Percentiles rank a stretch among this genome's conserved stretches.
phyloP scores from a whole-genome alignment of 106 monocot species.

The Acorus gramineus region DNA sequence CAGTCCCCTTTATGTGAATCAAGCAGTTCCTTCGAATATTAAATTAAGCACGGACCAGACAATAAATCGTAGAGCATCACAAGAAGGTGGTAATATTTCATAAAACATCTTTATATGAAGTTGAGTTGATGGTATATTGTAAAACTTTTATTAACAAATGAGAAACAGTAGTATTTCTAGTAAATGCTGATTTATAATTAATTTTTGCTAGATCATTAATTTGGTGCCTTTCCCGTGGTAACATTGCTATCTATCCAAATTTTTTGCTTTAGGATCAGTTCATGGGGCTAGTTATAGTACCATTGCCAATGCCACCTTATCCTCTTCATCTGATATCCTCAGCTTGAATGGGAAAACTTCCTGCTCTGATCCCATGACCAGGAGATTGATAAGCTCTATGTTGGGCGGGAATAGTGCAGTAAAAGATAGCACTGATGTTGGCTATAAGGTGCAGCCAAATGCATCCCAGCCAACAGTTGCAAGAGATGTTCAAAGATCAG shows the following conservation, averaged over 20 bases:
- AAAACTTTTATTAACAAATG: too few species aligned
- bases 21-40: conserved; percentile 6
- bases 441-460: not conserved
- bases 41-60: conserved; percentile 1
- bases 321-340: not conserved
- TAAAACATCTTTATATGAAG: too few species aligned
- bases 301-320: not conserved
- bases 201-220: too few species aligned
- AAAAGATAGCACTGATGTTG: not conserved
- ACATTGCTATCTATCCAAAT: not conserved
- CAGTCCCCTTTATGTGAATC: conserved; percentile 8
- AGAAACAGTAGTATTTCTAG: too few species aligned
- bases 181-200: too few species aligned
- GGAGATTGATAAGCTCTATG: not conserved
- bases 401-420: not conserved
- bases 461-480: not conserved
- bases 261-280: not conserved
- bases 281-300: not conserved
- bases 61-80: conserved; percentile 7
- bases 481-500: not conserved
- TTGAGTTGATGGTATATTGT: too few species aligned
- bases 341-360: not conserved
- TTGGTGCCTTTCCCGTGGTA: not conserved
- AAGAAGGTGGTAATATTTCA: conserved; percentile 12
- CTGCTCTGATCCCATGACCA: not conserved